Conservation (phyloP, 306 rosid species). For the Prinsepia uniflora region DNA sequence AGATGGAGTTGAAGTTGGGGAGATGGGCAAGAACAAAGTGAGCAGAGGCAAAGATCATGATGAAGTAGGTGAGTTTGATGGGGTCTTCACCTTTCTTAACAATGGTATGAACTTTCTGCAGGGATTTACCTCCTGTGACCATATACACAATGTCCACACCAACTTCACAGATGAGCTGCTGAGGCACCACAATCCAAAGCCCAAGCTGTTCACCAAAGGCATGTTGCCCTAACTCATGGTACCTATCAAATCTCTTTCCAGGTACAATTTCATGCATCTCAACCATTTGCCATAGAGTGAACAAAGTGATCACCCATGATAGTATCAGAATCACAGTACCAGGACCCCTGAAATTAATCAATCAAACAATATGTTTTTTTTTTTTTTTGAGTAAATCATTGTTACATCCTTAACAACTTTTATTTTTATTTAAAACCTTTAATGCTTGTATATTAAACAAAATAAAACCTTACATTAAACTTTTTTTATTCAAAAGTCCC, state of each 20-base stretch:
- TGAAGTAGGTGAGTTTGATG: constrained; percentile 55
- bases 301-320: constrained; percentile 67
- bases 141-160: constrained; percentile 71
- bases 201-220: constrained; percentile 81
- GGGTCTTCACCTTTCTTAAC: constrained; percentile 37
- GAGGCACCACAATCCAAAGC: constrained; percentile 75
- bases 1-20: constrained; percentile 59
- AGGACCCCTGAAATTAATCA: constrained; percentile 66
- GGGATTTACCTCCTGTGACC: constrained; percentile 74
- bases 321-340: constrained; percentile 49
- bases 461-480: too few relatives aligned
- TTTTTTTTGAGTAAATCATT: too few relatives aligned
- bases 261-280: constrained; percentile 92
- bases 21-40: constrained; percentile 70
- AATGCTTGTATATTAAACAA: too few relatives aligned
- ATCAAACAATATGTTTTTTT: too few relatives aligned
- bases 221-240: constrained; percentile 75
- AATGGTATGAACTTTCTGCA: constrained; percentile 49
- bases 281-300: constrained; percentile 87
- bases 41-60: constrained; percentile 62
- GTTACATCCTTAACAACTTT: too few relatives aligned
- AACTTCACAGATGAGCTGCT: constrained; percentile 63
- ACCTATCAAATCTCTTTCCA: constrained; percentile 65
- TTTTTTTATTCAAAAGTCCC: too few relatives aligned
- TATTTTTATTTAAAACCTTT: too few relatives aligned